These are phyloP conservation scores for Phytophthora ohioensis DNA, from an alignment of 352 stramenopile genomes.

Conservation along the genomic window DNA sequence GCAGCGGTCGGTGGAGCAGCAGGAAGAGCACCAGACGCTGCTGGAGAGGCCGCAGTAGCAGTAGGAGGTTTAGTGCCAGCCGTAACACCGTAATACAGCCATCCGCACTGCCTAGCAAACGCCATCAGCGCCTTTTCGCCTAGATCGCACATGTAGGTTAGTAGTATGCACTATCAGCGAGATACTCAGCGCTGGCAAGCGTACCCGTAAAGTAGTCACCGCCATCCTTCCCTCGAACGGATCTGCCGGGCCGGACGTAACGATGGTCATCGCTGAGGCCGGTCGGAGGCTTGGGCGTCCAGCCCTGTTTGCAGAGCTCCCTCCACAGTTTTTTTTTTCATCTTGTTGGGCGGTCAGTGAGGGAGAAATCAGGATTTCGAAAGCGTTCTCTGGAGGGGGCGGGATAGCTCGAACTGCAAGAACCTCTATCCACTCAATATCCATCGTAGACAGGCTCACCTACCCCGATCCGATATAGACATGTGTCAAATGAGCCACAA, in stretches of 20 bases:
- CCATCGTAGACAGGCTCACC: not conserved
- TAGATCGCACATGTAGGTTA: not conserved
- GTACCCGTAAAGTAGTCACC: constrained; percentile 7
- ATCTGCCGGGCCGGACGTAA: not conserved
- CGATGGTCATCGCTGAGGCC: not conserved
- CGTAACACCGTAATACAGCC: not conserved
- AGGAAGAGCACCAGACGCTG: not conserved
- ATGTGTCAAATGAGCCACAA: not conserved
- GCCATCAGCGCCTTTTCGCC: not conserved
- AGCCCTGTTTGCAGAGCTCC: constrained; percentile 4
- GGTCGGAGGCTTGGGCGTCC: not conserved
- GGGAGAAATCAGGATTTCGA: not conserved
- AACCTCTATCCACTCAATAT: constrained; percentile 9
- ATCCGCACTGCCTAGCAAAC: not conserved
- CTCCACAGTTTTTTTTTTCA: constrained; percentile 4
- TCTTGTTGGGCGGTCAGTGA: not conserved
- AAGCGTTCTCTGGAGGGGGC: not conserved
- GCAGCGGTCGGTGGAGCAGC: not conserved
- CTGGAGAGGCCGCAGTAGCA: not conserved
- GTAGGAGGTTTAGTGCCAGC: not conserved
- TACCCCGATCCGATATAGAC: not conserved
- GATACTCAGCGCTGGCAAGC: not conserved
- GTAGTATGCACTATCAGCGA: not conserved
- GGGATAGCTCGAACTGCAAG: not conserved
- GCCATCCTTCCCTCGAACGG: not conserved